Evolutionary conservation across 371 early-diverging fungal genomes (phyloP).

Genomic region (Gilbertella persicaria): DNA sequence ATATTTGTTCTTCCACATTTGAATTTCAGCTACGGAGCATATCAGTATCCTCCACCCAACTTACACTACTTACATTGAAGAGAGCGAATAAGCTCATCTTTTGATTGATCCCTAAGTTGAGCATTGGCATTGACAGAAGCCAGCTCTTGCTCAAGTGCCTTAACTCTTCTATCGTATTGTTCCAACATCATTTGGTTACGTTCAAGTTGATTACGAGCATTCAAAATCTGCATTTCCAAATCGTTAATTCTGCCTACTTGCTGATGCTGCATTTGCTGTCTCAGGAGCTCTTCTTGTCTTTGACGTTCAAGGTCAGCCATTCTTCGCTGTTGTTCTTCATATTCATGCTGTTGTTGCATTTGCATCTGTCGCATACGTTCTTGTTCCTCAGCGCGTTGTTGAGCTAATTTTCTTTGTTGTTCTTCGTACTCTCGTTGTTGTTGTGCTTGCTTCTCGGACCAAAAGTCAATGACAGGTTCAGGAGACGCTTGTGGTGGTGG

Average conservation of each 20-base stretch:
- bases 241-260: slow-evolving; percentile 77
- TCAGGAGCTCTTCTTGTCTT: slow-evolving; percentile 66
- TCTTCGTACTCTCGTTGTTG: slow-evolving; percentile 76
- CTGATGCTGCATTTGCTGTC: slow-evolving; percentile 74
- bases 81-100: slow-evolving; percentile 74
- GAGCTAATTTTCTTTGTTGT: slow-evolving; percentile 64
- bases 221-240: slow-evolving; percentile 77
- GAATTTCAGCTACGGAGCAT: slow-evolving; percentile 59
- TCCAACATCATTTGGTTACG: slow-evolving; percentile 82
- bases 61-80: slow-evolving; percentile 63
- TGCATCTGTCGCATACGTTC: slow-evolving; percentile 58
- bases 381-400: slow-evolving; percentile 64
- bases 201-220: slow-evolving; percentile 75
- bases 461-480: slow-evolving; percentile 61
- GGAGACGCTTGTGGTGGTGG: slow-evolving; percentile 58
- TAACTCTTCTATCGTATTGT: slow-evolving; percentile 80
- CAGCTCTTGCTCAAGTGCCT: slow-evolving; percentile 83
- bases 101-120: slow-evolving; percentile 70
- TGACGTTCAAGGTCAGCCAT: slow-evolving; percentile 69
- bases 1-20: slow-evolving; percentile 90
- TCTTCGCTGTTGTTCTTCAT: slow-evolving; percentile 73
- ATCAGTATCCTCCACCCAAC: background rate
- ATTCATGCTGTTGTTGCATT: slow-evolving; percentile 72
- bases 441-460: slow-evolving; percentile 66
- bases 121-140: slow-evolving; percentile 67